phyloP scores from a whole-genome alignment of 1,139 yeast genomes.

The Nakaseomyces nivariensis region DNA sequence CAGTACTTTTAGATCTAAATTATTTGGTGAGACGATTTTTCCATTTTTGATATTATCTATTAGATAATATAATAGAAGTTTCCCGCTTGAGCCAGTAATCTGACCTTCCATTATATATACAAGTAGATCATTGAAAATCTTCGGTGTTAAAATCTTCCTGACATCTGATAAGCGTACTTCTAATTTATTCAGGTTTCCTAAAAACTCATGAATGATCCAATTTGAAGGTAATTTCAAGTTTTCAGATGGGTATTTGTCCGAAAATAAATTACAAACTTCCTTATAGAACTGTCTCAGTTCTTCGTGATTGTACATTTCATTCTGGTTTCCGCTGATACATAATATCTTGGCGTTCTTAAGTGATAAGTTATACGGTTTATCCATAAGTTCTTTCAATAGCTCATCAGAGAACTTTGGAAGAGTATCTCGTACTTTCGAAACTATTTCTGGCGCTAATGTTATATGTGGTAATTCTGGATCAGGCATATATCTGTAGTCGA shows the following conservation, averaged over 20 bases:
- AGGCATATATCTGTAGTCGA: slow-evolving; percentile 89
- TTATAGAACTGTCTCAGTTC: slow-evolving; percentile 49
- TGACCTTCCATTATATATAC: slow-evolving; percentile 31
- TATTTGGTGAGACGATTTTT: slow-evolving; percentile 9
- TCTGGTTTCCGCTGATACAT: slow-evolving; percentile 20
- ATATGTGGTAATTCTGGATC: slow-evolving; percentile 78
- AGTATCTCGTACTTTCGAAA: slow-evolving; percentile 30
- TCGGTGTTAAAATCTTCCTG: slow-evolving; percentile 30
- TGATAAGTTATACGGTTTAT: slow-evolving; percentile 46
- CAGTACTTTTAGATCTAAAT: slow-evolving; percentile 32
- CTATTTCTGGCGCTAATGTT: slow-evolving; percentile 35
- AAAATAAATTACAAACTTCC: slow-evolving; percentile 8
- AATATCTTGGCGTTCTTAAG: slow-evolving; percentile 44
- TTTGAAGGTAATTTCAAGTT: slow-evolving; percentile 46
- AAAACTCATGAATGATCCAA: slow-evolving; percentile 76
- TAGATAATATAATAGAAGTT: slow-evolving; percentile 49
- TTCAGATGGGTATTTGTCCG: slow-evolving; percentile 6
- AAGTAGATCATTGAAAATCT: slow-evolving; percentile 38
- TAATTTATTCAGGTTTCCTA: slow-evolving; percentile 57
- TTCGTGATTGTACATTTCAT: slow-evolving; percentile 18
- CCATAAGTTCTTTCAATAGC: slow-evolving; percentile 40
- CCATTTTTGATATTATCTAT: slow-evolving; percentile 30
- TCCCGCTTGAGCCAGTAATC: slow-evolving; percentile 54
- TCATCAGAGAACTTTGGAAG: slow-evolving; percentile 62
- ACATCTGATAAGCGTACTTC: slow-evolving; percentile 34